Percentiles rank a stretch among this genome's conserved stretches.
Conservation (phyloP, 2,329 filamentous ascomycete species). For the Myotisia sp. region DNA sequence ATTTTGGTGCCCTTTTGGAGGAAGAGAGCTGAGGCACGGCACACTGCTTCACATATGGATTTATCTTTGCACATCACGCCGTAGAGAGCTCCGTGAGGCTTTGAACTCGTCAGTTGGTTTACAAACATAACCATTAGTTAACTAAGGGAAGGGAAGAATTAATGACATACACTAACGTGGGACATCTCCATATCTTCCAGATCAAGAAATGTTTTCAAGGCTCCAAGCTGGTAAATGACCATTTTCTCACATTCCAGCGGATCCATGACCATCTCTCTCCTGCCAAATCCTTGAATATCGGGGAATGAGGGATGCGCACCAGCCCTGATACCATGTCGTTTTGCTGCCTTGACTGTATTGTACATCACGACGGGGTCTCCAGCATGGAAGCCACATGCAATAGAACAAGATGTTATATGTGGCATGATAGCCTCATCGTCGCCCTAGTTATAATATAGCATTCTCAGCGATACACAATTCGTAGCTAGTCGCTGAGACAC, state of each 20-base stretch:
- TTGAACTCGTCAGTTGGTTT: no score
- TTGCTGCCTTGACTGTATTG: slow-evolving; percentile 44
- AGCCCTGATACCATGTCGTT: slow-evolving; percentile 41
- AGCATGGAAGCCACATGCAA: slow-evolving; percentile 49
- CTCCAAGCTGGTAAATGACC: slow-evolving; percentile 49
- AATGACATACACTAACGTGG: no score
- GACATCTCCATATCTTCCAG: slow-evolving; percentile 42
- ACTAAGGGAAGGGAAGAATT: no score
- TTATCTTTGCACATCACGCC: slow-evolving; percentile 42
- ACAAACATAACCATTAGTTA: no score
- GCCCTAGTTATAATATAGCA: no score
- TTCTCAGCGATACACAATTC: no score
- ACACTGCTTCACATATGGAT: slow-evolving; percentile 39
- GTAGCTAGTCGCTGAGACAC: no score
- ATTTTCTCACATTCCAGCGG: slow-evolving; percentile 44
- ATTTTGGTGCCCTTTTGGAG: slow-evolving; percentile 38
- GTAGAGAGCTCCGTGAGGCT: slow-evolving; percentile 48
- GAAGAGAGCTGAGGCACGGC: no score
- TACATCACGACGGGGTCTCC: slow-evolving; percentile 53
- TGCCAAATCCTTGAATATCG: slow-evolving; percentile 52
- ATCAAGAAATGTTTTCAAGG: slow-evolving; percentile 45
- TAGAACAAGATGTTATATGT: slow-evolving; percentile 47
- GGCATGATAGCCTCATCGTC: slow-evolving; percentile 48
- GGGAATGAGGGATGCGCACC: slow-evolving; percentile 52
- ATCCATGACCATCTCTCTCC: slow-evolving; percentile 46